These are phyloP conservation scores for Monosporozyma yasuniensis DNA, from an alignment of 805 yeast species.

Conservation along the genomic window DNA sequence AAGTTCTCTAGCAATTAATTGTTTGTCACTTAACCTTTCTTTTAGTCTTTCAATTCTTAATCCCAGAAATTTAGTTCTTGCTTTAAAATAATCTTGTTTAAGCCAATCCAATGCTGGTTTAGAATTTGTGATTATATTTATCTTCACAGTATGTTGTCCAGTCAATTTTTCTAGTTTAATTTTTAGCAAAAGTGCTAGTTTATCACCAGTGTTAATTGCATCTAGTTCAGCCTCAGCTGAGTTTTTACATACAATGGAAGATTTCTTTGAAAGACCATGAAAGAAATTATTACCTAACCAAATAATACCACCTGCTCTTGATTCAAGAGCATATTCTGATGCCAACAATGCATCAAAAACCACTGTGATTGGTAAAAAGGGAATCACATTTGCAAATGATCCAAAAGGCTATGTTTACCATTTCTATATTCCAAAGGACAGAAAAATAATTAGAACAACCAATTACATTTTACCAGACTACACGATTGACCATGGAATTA, in stretches of 20 bases:
- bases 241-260: no score
- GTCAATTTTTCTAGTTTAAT: background rate
- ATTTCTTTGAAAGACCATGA: background rate
- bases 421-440: constrained; percentile 5
- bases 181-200: background rate
- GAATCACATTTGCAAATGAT: constrained; percentile 4
- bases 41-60: background rate
- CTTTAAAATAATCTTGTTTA: background rate
- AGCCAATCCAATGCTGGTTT: background rate
- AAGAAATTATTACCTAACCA: background rate
- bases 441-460: background rate
- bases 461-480: constrained; percentile 2
- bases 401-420: constrained; percentile 3
- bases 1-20: background rate
- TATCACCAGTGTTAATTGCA: background rate
- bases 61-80: constrained; percentile 1
- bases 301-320: background rate
- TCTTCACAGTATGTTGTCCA: background rate
- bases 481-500: background rate
- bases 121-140: background rate
- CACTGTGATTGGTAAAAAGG: background rate
- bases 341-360: background rate
- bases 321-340: background rate
- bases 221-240: background rate
- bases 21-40: background rate